phyloP scores from a whole-genome alignment of 164 flowering plant genomes.

The Hamamelis virginiana region DNA sequence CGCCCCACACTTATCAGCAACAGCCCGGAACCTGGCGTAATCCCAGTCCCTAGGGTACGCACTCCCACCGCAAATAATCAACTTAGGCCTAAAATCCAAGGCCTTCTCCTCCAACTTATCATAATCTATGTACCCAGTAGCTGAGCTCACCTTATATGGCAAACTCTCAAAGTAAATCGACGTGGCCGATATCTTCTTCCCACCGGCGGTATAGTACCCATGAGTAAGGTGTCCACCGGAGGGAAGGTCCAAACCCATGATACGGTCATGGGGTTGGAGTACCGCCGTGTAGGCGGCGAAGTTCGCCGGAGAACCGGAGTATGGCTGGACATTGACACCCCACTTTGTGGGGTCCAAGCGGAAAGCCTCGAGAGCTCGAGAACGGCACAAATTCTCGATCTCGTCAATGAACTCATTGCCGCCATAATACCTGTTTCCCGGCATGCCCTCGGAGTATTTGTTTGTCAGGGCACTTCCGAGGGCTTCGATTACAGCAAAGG shows the following conservation, averaged over 20 bases:
- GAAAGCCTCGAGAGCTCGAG: conserved; percentile 77
- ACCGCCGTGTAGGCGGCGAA: conserved; percentile 98
- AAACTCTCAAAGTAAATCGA: conserved; percentile 97
- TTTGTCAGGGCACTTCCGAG: conserved; percentile 90
- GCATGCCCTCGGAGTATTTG: conserved; percentile 99
- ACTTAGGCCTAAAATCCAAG: conserved; percentile 86
- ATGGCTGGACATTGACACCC: conserved; percentile 99
- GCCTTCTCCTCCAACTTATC: conserved; percentile 98
- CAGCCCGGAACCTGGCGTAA: conserved; percentile 59
- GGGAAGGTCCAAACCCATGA: conserved; percentile 95
- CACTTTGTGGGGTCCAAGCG: conserved; percentile 66
- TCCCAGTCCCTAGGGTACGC: conserved; percentile 99
- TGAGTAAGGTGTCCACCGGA: conserved; percentile 97
- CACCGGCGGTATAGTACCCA: conserved; percentile 91
- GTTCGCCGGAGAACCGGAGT: conserved; percentile 93
- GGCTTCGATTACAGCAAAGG: conserved; percentile 95
- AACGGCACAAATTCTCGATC: conserved; percentile 87
- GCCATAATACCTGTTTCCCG: conserved; percentile 97
- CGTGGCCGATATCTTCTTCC: conserved; percentile 97
- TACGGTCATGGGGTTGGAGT: conserved; percentile 87
- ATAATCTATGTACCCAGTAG: conserved; percentile 86
- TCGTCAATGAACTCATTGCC: conserved; percentile 96
- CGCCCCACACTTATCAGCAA: conserved; percentile 94
- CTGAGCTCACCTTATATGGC: conserved; percentile 86
- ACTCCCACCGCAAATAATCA: conserved; percentile 97